Conservation (phyloP, 768 basidiomycete species). For the Suillus spraguei region DNA sequence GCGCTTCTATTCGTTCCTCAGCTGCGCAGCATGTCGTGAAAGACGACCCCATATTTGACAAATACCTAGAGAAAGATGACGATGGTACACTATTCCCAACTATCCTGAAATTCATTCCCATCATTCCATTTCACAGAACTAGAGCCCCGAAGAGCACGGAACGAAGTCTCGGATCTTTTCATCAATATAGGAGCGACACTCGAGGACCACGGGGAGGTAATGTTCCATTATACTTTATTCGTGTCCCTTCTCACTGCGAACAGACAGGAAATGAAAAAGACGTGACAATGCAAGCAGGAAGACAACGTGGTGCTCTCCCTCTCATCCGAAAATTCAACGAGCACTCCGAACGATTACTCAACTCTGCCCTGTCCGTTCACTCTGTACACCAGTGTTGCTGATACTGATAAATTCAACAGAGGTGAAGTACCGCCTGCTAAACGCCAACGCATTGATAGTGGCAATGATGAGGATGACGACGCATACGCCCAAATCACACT, state of each 20-base stretch:
- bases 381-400: not conserved
- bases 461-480: constrained; percentile 42
- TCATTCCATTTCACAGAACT: constrained; percentile 48
- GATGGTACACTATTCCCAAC: constrained; percentile 58
- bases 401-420: constrained; percentile 32
- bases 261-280: constrained; percentile 91
- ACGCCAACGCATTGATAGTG: constrained; percentile 52
- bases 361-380: constrained; percentile 67
- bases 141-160: constrained; percentile 71
- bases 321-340: constrained; percentile 98
- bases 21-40: constrained; percentile 84
- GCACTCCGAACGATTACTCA: constrained; percentile 88
- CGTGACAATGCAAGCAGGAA: constrained; percentile 94
- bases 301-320: constrained; percentile 84
- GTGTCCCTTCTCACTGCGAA: constrained; percentile 10
- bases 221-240: not conserved
- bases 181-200: constrained; percentile 86
- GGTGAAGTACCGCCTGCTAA: constrained; percentile 63
- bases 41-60: constrained; percentile 93
- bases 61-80: constrained; percentile 94
- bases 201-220: constrained; percentile 89
- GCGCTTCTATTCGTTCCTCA: constrained; percentile 88
- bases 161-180: constrained; percentile 72
- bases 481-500: constrained; percentile 70
- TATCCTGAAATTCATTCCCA: not conserved